Base-by-base conservation (phyloP, 441 rosid genomes). In the Adansonia gregorii region DNA sequence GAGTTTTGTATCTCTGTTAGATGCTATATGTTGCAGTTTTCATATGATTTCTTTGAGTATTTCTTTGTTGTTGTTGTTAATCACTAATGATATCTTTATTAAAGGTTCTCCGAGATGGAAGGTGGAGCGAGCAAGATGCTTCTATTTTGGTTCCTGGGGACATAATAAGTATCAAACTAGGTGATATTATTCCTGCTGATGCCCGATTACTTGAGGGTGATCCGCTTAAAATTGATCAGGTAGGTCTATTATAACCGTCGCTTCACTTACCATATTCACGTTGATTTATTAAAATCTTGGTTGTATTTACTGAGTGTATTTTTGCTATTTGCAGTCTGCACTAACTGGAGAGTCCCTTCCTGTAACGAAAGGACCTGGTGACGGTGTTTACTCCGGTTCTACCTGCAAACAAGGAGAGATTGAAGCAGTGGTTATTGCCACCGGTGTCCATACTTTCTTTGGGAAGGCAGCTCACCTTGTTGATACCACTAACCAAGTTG, bases 401-500 rank as follows among this genome's bases (percentile, higher is more conserved):
- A 93, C 98, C 27, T 93, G 98, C 82, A 95, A 95, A 81, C 99
- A 93, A 80, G 98, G 99, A 81, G 99, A 95, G 85, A 86, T 95
- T 58, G 99, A 95, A 85, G 97, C 98, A 0, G 90, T 91, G 78
- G 97, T 95, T 46, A 93, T 95, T 78, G 99, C 96, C 76, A 95
- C 99, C 9, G 67, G 67, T 61, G 67, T 61, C 27, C 67, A 61
- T 61, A 61, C 67, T 4, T 61, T 61, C 45, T 93, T 95, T 46
- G 98, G 99, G 51, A 95, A 95, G 81, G 99, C 99, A 31, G 98
- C 99, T 7, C 98, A 93, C 84, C 95, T 95, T 73, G 99, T 95
- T 76, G 99, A 95, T 83, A 82, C 94, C 9, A 95, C 99, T 35
- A 95, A 93, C 82, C 97, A 93, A 88, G 99, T 95, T 78, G 99